phyloP scores from a whole-genome alignment of 805 yeast species.

The Myxozyma kluyveri region DNA sequence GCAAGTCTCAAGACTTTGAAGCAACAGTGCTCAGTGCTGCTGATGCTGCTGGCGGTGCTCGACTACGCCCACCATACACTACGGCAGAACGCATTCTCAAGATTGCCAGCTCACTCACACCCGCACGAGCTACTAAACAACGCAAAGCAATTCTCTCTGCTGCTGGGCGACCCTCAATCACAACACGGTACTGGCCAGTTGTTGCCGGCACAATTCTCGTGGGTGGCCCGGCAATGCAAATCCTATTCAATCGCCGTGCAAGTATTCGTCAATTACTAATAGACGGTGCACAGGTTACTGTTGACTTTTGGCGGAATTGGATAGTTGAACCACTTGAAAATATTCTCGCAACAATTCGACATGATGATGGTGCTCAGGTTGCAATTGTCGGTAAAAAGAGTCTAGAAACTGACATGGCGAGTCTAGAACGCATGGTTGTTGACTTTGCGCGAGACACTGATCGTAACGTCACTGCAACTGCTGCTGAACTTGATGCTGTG shows the following conservation, averaged over 20 bases:
- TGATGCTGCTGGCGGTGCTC: not conserved
- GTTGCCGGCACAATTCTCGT: conserved; percentile 44
- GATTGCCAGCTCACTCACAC: conserved; percentile 20
- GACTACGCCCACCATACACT: conserved; percentile 9
- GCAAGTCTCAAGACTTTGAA: conserved; percentile 7
- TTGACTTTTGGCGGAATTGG: conserved; percentile 80
- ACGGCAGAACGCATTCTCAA: conserved; percentile 26
- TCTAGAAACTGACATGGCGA: conserved; percentile 69
- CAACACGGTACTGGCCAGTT: conserved; percentile 66
- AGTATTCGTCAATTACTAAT: conserved; percentile 54
- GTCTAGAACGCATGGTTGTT: conserved; percentile 83
- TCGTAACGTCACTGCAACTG: conserved; percentile 1
- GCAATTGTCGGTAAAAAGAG: conserved; percentile 79
- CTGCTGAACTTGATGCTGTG: conserved; percentile 38
- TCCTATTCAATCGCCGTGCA: conserved; percentile 52
- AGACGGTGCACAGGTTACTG: conserved; percentile 42
- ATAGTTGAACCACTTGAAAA: conserved; percentile 69
- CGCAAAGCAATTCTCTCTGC: not conserved
- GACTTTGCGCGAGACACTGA: conserved; percentile 54
- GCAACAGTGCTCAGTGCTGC: conserved; percentile 7
- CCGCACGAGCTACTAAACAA: conserved; percentile 19
- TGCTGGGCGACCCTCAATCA: conserved; percentile 43
- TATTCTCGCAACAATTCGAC: conserved; percentile 75
- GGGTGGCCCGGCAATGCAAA: conserved; percentile 47
- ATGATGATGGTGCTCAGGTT: conserved; percentile 69